Evolutionary conservation across 2,329 filamentous ascomycete genomes (phyloP), one percentile per base, ranked within the genome.

Genomic region (Graphiopsis chlorocephala): DNA sequence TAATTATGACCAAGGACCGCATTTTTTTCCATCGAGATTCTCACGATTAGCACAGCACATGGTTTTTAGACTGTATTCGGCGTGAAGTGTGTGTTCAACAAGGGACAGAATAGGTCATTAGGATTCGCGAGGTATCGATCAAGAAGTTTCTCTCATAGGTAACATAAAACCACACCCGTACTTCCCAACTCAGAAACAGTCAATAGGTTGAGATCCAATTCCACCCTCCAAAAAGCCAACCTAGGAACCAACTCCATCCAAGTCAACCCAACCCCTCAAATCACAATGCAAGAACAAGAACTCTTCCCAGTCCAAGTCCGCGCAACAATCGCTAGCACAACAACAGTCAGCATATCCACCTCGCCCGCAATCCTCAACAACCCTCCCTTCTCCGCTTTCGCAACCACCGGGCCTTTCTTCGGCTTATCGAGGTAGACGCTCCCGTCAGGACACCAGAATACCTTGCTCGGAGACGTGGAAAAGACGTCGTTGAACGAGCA

Each of bases 241-340:
- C 12, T n/a, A 45, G 38, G 38, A 17, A 38, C 33, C 7, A 42
- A n/a, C 35, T n/a, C 35, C n/a, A 45, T 7, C 35, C 17, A 42
- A 45, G 1, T 11, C 38, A 35, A 35, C 31, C 12, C 33, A 17
- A 15, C 35, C 14, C 25, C 47, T 62, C 60, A 62, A 25, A 62
- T 62, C 2, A 62, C 60, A 20, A 50, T 50, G 25, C 60, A 62
- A 62, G 31, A 15, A 29, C 60, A 62, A 14, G n/a, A 7, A 17
- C 48, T 29, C 48, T 53, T 62, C 23, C 48, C 48, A n/a, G 48
- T 62, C 60, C 60, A 62, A 55, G 60, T 62, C 48, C 60, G 55
- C 17, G 60, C 60, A 12, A 62, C 48, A 42, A 62, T 23, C 33
- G 60, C 48, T 48, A 62, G 8, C 20, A 45, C 60, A 45, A 55